Evolutionary conservation across 768 basidiomycete species (phyloP).

Genomic region (Lentinula sp.): DNA sequence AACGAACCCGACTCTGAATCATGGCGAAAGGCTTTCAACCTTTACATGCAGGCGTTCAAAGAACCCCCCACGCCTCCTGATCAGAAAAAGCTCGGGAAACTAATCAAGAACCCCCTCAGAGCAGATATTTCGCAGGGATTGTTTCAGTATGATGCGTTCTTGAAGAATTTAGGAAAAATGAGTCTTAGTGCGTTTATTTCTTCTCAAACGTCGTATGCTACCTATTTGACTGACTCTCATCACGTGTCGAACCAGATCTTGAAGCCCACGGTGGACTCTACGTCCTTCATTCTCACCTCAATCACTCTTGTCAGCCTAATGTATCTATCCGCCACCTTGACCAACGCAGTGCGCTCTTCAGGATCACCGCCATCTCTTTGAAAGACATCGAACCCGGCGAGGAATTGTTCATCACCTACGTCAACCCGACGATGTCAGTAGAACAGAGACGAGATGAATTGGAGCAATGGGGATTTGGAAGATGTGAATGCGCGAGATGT

Average conservation of each 20-base stretch:
- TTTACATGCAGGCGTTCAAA: conserved; percentile 58
- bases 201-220: conserved; percentile 6
- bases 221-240: neutral
- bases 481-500: conserved; percentile 67
- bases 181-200: conserved; percentile 57
- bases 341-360: conserved; percentile 57
- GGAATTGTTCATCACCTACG: conserved; percentile 76
- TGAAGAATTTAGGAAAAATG: conserved; percentile 70
- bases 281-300: conserved; percentile 79
- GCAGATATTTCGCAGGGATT: conserved; percentile 46
- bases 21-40: conserved; percentile 62
- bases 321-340: conserved; percentile 74
- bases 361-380: conserved; percentile 72
- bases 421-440: conserved; percentile 53
- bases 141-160: conserved; percentile 69
- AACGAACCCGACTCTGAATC: conserved; percentile 53
- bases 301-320: conserved; percentile 82
- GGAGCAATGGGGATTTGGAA: conserved; percentile 69
- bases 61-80: conserved; percentile 43
- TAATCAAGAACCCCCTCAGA: conserved; percentile 46
- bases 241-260: conserved; percentile 40
- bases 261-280: conserved; percentile 88
- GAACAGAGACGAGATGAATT: conserved; percentile 46
- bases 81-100: conserved; percentile 49
- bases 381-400: conserved; percentile 59